Conservation (phyloP, 345 rosid genomes). For the Geranium rotundifolium region DNA sequence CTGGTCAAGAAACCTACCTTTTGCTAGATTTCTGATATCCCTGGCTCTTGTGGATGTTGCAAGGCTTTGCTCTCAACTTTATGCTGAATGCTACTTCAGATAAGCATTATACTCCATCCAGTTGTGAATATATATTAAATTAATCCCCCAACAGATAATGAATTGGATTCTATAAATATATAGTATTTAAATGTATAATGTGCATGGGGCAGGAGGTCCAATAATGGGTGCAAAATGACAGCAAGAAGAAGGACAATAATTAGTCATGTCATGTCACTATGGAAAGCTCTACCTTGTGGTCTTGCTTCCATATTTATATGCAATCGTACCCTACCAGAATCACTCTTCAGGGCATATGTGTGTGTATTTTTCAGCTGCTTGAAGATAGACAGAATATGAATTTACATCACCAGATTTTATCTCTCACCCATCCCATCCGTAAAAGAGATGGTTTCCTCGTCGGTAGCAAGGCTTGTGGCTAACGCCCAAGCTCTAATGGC, state of each 20-base stretch:
- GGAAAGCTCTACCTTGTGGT: not conserved
- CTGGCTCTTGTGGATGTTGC: not conserved
- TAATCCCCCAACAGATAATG: not conserved
- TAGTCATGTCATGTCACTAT: not conserved
- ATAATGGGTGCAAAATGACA: not conserved
- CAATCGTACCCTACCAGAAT: not conserved
- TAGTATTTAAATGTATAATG: not conserved
- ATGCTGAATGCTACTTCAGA: conserved; percentile 1
- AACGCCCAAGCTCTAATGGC: too few species aligned
- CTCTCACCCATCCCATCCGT: not conserved
- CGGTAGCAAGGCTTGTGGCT: too few species aligned
- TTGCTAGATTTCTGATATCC: not conserved
- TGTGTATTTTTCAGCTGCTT: too few species aligned
- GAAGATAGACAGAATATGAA: too few species aligned
- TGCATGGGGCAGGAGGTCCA: not conserved
- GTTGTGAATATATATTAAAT: not conserved
- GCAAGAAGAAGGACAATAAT: not conserved
- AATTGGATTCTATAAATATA: not conserved
- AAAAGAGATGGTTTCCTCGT: too few species aligned
- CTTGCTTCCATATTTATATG: not conserved
- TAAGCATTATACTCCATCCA: not conserved
- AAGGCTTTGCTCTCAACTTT: not conserved
- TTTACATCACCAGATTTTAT: too few species aligned
- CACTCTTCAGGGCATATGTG: not conserved
- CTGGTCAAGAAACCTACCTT: not conserved